Evolutionary conservation across 1,284 basidiomycete genomes (phyloP), one percentile per base, ranked within the genome.

Genomic region (Leucoagaricus sp.): DNA sequence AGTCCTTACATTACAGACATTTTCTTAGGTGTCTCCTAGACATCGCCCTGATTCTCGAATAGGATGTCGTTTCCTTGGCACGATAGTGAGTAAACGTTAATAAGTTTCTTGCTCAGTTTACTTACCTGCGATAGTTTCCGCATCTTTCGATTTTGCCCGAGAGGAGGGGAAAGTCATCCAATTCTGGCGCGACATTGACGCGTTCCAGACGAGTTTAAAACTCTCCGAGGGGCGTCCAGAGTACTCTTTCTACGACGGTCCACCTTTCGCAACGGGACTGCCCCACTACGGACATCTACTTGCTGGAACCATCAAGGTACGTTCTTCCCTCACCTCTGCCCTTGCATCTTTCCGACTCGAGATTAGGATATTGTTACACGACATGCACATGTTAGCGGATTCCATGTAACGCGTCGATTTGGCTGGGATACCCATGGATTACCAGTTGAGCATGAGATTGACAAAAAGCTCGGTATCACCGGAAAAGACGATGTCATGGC

Each of bases 381-480:
- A 60, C 94, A 97, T 76, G 96, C 96, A 2, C 89, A 94, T 71
- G 89, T 94, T 38, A 96, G 91, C 51, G 97, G 97, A 10, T 89
- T 88, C 75, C 92, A 98, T 70, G 97, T 99, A 65, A 87, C 91
- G 61, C 90, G 97, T 60, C 86, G 97, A 53, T 99, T 99, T 72
- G 97, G 97, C 52, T 99, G 97, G 97, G 97, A 99, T 75, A 98
- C 96, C 26, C 97, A 99, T 75, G 97, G 96, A 57, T 85, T 99
- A 19, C 97, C 97, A 40, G 96, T 99, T 66, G 97, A 99, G 75
- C 96, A 98, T 77, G 95, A 98, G 79, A 99, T 99, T 77, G 97
- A 99, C 84, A 99, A 98, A 79, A 91, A 86, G 67, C 83, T 99
- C 51, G 87, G 87, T 47, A 98, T 99, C 79, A 94, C 88, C 38